Evolutionary conservation across 257 asterid species (phyloP).

Genomic region (Solanum chmielewskii): DNA sequence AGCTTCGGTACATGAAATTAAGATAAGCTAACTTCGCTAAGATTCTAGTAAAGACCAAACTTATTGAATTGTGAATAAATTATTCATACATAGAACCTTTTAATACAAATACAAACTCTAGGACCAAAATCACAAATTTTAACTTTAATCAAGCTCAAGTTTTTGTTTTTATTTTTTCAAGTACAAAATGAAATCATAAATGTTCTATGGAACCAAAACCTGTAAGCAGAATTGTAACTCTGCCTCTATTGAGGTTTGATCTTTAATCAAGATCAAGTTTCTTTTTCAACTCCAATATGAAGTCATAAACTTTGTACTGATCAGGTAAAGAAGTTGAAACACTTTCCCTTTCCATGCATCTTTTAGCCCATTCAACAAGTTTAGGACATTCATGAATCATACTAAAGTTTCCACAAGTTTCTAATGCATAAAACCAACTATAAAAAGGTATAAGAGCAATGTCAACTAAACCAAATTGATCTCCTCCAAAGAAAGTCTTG

Average conservation of each 20-base stretch:
- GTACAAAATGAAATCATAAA: no score
- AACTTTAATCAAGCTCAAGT: no score
- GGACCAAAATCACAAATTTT: neutral
- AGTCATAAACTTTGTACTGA: conserved; percentile 1
- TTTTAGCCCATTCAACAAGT: neutral
- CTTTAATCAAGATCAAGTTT: neutral
- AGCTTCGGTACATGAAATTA: neutral
- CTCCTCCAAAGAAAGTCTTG: neutral
- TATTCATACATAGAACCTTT: neutral
- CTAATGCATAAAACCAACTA: neutral
- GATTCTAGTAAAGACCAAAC: neutral
- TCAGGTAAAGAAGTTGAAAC: neutral
- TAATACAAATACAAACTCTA: neutral
- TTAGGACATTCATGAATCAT: neutral
- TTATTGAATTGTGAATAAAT: no score
- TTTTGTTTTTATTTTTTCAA: no score
- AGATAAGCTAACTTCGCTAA: neutral
- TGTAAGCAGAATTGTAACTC: neutral
- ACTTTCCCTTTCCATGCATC: neutral
- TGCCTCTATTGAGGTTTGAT: neutral
- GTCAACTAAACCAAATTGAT: conserved; percentile 13
- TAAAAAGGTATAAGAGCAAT: neutral
- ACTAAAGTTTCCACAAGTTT: neutral
- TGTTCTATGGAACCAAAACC: neutral
- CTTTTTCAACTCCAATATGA: conserved; percentile 1